These are phyloP conservation scores for Syzygium grande DNA, from an alignment of 345 rosid genomes.

Conservation along the genomic window DNA sequence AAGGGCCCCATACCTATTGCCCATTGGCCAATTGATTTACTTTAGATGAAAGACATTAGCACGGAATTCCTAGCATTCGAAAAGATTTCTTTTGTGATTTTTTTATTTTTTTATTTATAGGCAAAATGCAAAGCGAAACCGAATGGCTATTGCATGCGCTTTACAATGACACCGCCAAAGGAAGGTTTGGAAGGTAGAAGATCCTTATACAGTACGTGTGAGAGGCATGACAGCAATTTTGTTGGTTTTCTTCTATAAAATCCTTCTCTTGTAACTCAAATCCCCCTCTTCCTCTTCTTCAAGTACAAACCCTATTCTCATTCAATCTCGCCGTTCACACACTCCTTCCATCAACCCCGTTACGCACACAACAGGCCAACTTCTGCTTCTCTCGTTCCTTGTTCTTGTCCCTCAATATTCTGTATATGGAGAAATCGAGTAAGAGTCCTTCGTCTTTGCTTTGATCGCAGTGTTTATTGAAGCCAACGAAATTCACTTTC, in stretches of 20 bases:
- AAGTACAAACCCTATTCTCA: neutral
- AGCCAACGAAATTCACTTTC: slow-evolving; percentile 22
- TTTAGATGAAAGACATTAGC: neutral
- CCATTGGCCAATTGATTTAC: neutral
- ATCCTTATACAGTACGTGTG: no score
- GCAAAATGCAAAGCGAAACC: neutral
- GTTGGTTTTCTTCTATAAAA: neutral
- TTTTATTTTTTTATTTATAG: neutral
- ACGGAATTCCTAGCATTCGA: no score
- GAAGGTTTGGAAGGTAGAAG: no score
- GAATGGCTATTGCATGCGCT: no score
- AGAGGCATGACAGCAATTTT: no score
- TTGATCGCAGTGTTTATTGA: neutral
- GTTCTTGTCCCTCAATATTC: neutral
- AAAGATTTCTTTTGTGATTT: neutral
- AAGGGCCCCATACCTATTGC: no score
- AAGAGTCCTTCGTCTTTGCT: neutral
- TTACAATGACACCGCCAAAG: no score
- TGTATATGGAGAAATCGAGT: neutral
- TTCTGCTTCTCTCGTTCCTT: neutral
- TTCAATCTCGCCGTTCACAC: neutral
- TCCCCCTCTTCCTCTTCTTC: neutral
- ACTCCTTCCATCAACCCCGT: neutral
- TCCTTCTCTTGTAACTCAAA: neutral
- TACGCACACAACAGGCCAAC: neutral